These are phyloP conservation scores for Nannizzia gypsea DNA, from an alignment of 2,329 filamentous ascomycete species.

Conservation along the genomic window DNA sequence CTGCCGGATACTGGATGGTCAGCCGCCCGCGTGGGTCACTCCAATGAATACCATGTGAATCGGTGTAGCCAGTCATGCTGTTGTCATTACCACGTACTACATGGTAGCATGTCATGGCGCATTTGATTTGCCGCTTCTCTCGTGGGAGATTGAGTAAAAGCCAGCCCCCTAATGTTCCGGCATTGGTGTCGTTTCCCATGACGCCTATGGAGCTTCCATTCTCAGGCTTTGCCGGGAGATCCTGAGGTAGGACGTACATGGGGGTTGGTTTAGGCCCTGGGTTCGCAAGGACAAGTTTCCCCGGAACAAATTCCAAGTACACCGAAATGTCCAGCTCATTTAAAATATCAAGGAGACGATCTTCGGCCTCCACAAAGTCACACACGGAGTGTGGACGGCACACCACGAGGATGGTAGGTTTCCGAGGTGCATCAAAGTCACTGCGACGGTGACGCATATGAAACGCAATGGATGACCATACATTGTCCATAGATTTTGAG, in stretches of 20 bases:
- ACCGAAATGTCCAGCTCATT: not conserved
- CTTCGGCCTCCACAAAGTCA: not conserved
- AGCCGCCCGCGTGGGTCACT: not conserved
- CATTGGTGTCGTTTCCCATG: not conserved
- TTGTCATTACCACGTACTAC: not conserved
- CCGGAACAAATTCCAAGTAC: slow-evolving; percentile 2
- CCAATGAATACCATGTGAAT: not conserved
- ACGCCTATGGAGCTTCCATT: slow-evolving; percentile 8
- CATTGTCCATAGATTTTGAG: not conserved
- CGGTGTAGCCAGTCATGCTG: not conserved
- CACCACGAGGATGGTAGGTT: slow-evolving; percentile 1
- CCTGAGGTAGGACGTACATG: not conserved
- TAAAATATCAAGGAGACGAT: not conserved
- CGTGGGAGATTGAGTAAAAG: slow-evolving; percentile 3
- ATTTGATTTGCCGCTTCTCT: not conserved
- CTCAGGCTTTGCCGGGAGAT: not conserved
- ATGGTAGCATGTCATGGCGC: slow-evolving; percentile 8
- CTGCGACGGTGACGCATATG: not conserved
- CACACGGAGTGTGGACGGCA: not conserved
- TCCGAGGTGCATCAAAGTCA: not conserved
- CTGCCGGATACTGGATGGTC: slow-evolving; percentile 3
- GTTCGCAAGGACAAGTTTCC: not conserved
- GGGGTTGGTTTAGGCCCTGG: not conserved
- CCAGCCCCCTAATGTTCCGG: slow-evolving; percentile 9
- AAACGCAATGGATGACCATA: not conserved